Base-by-base conservation (phyloP, 768 basidiomycete genomes). In the Russula vinacea region DNA sequence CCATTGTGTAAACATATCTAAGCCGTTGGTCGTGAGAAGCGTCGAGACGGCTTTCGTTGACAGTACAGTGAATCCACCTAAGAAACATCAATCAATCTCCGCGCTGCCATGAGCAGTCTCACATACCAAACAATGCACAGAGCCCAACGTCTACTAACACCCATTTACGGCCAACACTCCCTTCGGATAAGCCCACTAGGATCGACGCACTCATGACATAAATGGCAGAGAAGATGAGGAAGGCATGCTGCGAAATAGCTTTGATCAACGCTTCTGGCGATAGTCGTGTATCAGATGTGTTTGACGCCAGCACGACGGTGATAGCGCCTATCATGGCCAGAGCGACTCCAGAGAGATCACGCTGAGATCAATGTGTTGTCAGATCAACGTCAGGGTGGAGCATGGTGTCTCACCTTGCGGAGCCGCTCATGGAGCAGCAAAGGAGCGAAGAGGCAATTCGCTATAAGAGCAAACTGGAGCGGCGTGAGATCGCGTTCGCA, bases 361-460 rank as follows among this genome's bases (percentile, higher is more conserved):
- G 84, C 90, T 92, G 62, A 24, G 58, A 22, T 2, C 16, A 39
- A 29, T 40, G 57, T 53, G 19, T 65, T 35, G 58, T 71, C 53
- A 74, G 68, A 47, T n/a, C 37, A 5, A 44, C 2, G 13, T 26
- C 6, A 54, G 35, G 52, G n/a, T 45, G 26, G 64, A 24, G 32
- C 71, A 61, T 67, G 26, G 17, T 71, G 44, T 68, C 75, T 73
- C 72, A 88, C 87, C 76, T 82, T 88, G 40, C 88, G 86, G 72
- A 99, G 95, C 6, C 82, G 83, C 76, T 98, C 92, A 10, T 84
- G 80, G 11, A 93, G 80, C 71, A 98, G 83, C 3, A 93, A 70
- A 17, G 96, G 96, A 1, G 95, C 93, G 67, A 98, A 94, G 45
- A 94, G 80, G 71, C 94, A 98, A 73, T 98, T 98, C 16, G 96